A percentile compares a stretch with the other conserved stretches of the same genome.
Conservation (phyloP, 169 alveolate genomes). For the Plasmodium berghei region DNA sequence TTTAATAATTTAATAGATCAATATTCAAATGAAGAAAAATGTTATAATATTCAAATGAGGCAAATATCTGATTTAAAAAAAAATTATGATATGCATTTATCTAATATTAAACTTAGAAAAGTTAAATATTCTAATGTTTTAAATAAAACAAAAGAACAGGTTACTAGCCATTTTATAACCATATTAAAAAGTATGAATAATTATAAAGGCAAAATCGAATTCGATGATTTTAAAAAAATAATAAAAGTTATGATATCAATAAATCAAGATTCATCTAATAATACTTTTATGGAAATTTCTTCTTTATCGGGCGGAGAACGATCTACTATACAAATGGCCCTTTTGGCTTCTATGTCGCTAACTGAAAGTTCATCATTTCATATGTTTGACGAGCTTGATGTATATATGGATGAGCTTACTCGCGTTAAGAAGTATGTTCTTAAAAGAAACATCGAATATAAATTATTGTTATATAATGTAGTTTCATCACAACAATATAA, state of each 20-base stretch:
- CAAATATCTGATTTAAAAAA: conserved; percentile 61
- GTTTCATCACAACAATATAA: too few species aligned
- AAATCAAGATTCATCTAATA: conserved; percentile 49
- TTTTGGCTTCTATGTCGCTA: conserved; percentile 79
- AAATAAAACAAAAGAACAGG: conserved; percentile 55
- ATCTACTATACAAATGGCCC: conserved; percentile 80
- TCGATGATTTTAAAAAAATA: conserved; percentile 49
- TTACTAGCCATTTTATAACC: conserved; percentile 41
- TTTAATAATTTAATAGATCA: conserved; percentile 51
- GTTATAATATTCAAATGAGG: conserved; percentile 29
- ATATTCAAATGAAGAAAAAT: conserved; percentile 48
- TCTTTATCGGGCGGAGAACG: conserved; percentile 83
- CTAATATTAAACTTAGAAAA: conserved; percentile 46
- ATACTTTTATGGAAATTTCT: conserved; percentile 71
- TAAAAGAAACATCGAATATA: background rate
- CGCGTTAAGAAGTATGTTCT: conserved; percentile 72
- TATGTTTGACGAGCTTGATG: conserved; percentile 82
- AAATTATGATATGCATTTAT: conserved; percentile 68
- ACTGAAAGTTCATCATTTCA: conserved; percentile 80
- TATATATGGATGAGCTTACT: conserved; percentile 82
- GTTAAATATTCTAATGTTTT: conserved; percentile 17
- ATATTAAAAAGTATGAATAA: conserved; percentile 65
- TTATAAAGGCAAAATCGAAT: conserved; percentile 55
- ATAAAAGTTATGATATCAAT: conserved; percentile 64
- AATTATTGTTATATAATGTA: too few species aligned